A percentile compares a stretch with the other conserved stretches of the same genome.
Conservation (phyloP, 495 filamentous ascomycete species). For the Penicillium bialowiezense region DNA sequence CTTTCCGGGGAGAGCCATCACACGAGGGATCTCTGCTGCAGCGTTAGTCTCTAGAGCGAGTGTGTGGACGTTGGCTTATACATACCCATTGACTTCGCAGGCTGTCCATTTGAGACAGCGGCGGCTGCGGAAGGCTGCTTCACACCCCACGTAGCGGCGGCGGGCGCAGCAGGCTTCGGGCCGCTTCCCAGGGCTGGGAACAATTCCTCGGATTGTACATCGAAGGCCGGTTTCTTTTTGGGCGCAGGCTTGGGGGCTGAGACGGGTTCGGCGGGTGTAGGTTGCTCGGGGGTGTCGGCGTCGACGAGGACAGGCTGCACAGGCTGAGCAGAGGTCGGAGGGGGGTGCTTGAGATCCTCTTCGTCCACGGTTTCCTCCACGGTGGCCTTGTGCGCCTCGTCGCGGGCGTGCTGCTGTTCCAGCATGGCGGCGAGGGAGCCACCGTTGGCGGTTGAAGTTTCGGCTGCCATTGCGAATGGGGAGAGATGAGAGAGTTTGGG, state of each 20-base stretch:
- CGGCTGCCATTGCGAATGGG: conserved; percentile 43
- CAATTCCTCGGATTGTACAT: conserved; percentile 81
- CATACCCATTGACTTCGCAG: conserved; percentile 46
- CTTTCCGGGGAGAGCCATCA: conserved; percentile 71
- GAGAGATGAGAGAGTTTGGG: conserved; percentile 1
- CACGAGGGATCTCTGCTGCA: conserved; percentile 45
- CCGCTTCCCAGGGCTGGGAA: conserved; percentile 85
- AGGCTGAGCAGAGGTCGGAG: conserved; percentile 46
- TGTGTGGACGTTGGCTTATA: neutral
- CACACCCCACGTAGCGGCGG: conserved; percentile 68
- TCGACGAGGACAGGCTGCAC: conserved; percentile 23
- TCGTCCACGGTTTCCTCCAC: conserved; percentile 81
- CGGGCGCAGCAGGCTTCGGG: conserved; percentile 57
- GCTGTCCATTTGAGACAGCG: conserved; percentile 57
- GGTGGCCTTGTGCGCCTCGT: conserved; percentile 62
- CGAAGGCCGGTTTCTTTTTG: conserved; percentile 52
- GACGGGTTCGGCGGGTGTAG: conserved; percentile 16
- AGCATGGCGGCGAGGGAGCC: conserved; percentile 68
- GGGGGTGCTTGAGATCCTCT: conserved; percentile 64
- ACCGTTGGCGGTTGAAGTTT: conserved; percentile 39
- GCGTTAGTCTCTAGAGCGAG: conserved; percentile 1
- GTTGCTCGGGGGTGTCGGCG: conserved; percentile 14
- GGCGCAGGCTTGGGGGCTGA: conserved; percentile 35
- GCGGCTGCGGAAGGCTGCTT: conserved; percentile 55
- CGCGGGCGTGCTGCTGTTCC: conserved; percentile 68